Base-by-base conservation (phyloP, 306 rosid genomes). In the Dicorynia guianensis region DNA sequence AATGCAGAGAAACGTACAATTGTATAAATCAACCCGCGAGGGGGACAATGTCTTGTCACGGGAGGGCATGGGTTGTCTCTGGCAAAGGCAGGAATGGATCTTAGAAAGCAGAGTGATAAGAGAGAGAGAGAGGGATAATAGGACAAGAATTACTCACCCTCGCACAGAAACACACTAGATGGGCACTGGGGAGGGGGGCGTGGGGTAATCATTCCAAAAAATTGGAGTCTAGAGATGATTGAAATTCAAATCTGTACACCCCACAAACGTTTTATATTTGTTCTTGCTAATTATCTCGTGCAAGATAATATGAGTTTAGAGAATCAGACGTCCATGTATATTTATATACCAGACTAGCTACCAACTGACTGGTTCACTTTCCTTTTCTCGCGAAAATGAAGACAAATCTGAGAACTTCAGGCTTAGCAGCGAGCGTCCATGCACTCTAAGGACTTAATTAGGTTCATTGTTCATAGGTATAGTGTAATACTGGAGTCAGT, bases 141-240 rank as follows among this genome's bases (percentile, higher is more conserved):
- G 72, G 72, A 73, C 81, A 70, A 69, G 72, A 61, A 54, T 19
- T 35, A 42, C 43, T 49, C 57, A 71, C 57, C 42, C 66, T 68
- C 53, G 78, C 62, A 75, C 72, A 75, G 55, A 84, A 78, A 76
- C 47, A 70, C 68, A 11, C 25, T 20, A 39, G 38, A 44, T 25
- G 10, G 25, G 30, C 30, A 25, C 30, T 25, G 30, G 30, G 2
- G 30, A 25, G 34, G 56, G 67, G 64, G 78, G 61, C 61, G 83
- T 55, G 82, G 68, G 38, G 80, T 69, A 82, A 87, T 86, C 85
- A 86, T 86, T 86, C 69, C 72, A 30, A 33, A 64, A 73, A 82
- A 39, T 72, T 70, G 44, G 60, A 67, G 36, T 10, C 3, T 46
- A 25, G 10, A 10, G n/a, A 34, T 54, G 6, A 55, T 55, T 77